Base-by-base conservation (phyloP, 768 basidiomycete species). In the Sarcomyxa edulis region DNA sequence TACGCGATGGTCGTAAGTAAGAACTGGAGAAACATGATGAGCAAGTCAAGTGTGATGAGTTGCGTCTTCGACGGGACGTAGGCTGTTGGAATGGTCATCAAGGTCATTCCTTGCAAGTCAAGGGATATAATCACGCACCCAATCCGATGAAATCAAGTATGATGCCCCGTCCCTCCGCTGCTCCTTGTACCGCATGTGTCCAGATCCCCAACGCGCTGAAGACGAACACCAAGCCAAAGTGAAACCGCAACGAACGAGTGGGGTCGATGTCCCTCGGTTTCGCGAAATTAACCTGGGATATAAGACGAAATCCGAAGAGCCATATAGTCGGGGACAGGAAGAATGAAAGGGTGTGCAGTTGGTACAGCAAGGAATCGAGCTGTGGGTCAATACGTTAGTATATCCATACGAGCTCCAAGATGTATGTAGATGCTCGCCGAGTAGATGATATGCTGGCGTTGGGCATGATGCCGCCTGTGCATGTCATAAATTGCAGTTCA, bases 101-200 rank as follows among this genome's bases (percentile, higher is more conserved):
- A 36, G 20, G 23, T 22, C 24, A 18, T 26, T 15, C 22, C 23
- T 44, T 35, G 28, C 20, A 33, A 27, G 24, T 19, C 20, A 18
- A 22, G 14, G 19, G 9, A 26, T 22, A 30, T 16, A 34, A 25
- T 14, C 8, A 68, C 80, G 35, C 48, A 88, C 87, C 76, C 68
- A 78, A 69, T 39, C 87, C 86, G 42, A 89, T 72, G 51, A 89
- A 89, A 55, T 89, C 86, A 43, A 90, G 74, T 23, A 90, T 58
- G 50, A 87, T 59, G 7, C 74, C 64, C 48, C 79, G 68, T n/a
- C 78, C 76, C 40, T 80, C 72, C 20, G 68, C 55, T 37, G 74
- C 60, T 4, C 74, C 72, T 26, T 67, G 56, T 21, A 63, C 65
- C 39, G 71, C 64, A 48, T 90, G 87, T 24, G 61, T 62, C 75